Evolutionary conservation across 768 basidiomycete species (phyloP), one percentile per base, ranked within the genome.

Genomic region (Trametes gibbosa): DNA sequence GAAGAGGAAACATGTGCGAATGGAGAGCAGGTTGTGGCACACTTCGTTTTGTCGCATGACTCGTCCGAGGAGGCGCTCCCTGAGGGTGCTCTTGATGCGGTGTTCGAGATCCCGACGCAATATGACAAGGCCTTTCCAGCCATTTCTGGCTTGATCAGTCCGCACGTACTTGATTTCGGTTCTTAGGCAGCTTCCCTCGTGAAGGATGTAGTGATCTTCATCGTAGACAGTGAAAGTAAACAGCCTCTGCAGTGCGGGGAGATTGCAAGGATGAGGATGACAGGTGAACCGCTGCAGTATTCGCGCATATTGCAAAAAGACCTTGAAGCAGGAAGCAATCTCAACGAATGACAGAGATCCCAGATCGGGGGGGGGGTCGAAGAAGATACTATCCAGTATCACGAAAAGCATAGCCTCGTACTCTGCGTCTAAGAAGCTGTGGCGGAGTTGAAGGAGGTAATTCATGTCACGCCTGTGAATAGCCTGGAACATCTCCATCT

Each of bases 391-490:
- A 41, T 53, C 41, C 24, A 19, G 43, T 42, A 34, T 25, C 4
- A 40, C 63, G 66, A 53, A 32, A 7, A 77, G 75, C 0, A 77
- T 73, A 12, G 72, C 56, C 1, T 40, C 16, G 32, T 75, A 73
- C 1, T 66, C 56, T 9, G 56, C 53, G 35, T 35, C 5, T 24
- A 59, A 51, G 13, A 82, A 79, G 14, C 40, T 43, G 8, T 40
- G 21, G 70, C 77, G 34, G 4, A 83, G 65, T 17, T 62, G 48
- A 8, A 63, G 56, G 8, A 84, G 74, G 17, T 7, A 61, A 39
- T 0, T 29, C 35, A 1, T 62, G 21, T 27, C 76, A 66, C 5
- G 52, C 53, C 29, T 16, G 2, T 13, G 5, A 10, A 49, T 17
- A 1, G 48, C 48, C 8, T 35, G 6, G 17, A 49, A 49, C 48